Evolutionary conservation across 2,329 filamentous ascomycete species (phyloP), one percentile per base, ranked within the genome.

Genomic region (Claviceps arundinis): DNA sequence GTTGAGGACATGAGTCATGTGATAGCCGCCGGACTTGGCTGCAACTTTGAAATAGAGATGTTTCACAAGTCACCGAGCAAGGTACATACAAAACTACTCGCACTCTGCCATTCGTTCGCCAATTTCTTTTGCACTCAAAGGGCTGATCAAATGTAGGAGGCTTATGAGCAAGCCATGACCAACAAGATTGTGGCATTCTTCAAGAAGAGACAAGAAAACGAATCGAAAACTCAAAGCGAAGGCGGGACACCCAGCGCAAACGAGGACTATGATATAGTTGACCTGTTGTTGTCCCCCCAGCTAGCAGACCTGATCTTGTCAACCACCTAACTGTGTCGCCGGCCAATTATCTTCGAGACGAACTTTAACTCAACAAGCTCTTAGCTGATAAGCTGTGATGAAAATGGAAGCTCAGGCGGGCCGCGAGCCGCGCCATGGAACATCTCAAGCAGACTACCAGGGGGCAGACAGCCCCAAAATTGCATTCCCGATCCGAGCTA

Each of bases 381-480:
- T 22, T 22, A 22, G 19, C 64, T 2, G 65, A 51, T 70, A 74
- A 55, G 67, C 75, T 51, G 69, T 80, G 68, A 73, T 79, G 69
- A 76, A 70, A 53, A 72, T 79, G 68, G 74, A 75, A 54, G 70
- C 68, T 14, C 72, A 76, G 56, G 74, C 80, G 68, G 70, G 8
- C 8, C 8, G 24, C 24, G 24, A 7, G 71, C 42, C 71, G 77
- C 38, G 71, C 70, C 14, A 72, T 76, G 64, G 70, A 78, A 55
- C 73, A 76, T 47, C 69, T 81, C 38, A 78, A 80, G 54, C 30
- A 34, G 30, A 34, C 30, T 34, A 34, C 9, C 30, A 34, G 30
- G 9, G 30, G 2, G 30, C 9, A 34, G 30, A 34, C 9, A 9
- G 30, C 30, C 30, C 9, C 30, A 34, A 11, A 34, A 34, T 34